These are phyloP conservation scores for Uronychia setigera DNA, from an alignment of 73 alveolate genomes.

Conservation along the genomic window DNA sequence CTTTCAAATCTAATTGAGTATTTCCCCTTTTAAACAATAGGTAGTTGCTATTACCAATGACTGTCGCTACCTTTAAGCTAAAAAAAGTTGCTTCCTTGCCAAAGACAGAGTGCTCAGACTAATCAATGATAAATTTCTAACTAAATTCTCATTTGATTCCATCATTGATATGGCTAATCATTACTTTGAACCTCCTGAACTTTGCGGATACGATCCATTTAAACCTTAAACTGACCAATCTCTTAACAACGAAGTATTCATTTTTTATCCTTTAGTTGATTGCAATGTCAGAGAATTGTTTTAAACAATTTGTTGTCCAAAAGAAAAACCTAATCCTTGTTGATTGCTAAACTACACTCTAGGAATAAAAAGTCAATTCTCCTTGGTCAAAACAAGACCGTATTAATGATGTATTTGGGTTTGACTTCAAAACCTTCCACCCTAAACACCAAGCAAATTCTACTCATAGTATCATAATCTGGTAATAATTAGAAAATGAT, in stretches of 20 bases:
- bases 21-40: too few relatives aligned
- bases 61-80: not conserved
- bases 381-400: not conserved
- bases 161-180: not conserved
- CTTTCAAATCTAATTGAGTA: too few relatives aligned
- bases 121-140: not conserved
- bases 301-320: too few relatives aligned
- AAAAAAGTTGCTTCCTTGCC: not conserved
- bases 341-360: not conserved
- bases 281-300: not conserved
- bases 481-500: not conserved
- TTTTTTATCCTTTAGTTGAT: not conserved
- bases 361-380: not conserved
- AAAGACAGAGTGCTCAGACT: not conserved
- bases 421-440: not conserved
- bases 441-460: not conserved
- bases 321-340: not conserved
- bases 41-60: not conserved
- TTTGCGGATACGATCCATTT: not conserved
- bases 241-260: not conserved
- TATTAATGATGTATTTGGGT: not conserved
- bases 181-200: not conserved
- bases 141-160: not conserved
- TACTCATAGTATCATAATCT: not conserved
- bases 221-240: not conserved